Percentiles rank a stretch among this genome's conserved stretches.
Conservation (phyloP, 2,329 filamentous ascomycete genomes). For the Sphaerulina populicola region DNA sequence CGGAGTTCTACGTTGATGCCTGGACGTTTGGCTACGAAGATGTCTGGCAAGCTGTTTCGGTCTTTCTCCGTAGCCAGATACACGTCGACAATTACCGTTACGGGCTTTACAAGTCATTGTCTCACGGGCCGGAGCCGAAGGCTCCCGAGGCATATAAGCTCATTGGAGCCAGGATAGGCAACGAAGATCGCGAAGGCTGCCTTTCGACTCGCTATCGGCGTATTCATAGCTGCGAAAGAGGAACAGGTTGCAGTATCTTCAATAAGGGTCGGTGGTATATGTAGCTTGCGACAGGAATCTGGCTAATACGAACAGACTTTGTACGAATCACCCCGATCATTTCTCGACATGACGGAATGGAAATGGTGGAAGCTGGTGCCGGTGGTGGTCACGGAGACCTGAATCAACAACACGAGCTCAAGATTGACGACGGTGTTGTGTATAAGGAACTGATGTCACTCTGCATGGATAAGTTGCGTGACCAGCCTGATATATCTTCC, state of each 20-base stretch:
- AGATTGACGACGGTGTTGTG: conserved; percentile 45
- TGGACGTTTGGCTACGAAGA: conserved; percentile 95
- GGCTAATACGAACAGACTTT: conserved; percentile 38
- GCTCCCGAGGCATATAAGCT: conserved; percentile 58
- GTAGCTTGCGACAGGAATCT: neutral
- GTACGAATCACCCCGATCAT: conserved; percentile 76
- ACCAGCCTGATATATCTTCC: conserved; percentile 30
- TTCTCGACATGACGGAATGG: conserved; percentile 49
- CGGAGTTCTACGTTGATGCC: conserved; percentile 72
- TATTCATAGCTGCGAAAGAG: conserved; percentile 80
- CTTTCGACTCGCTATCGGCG: conserved; percentile 56
- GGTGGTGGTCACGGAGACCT: conserved; percentile 74
- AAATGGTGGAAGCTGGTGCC: conserved; percentile 61
- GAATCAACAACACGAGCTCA: conserved; percentile 58
- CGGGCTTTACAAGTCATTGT: conserved; percentile 57
- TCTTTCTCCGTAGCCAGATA: conserved; percentile 59
- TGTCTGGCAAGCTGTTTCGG: conserved; percentile 75
- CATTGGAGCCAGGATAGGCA: conserved; percentile 66
- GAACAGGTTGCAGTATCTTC: conserved; percentile 52
- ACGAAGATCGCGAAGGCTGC: conserved; percentile 60
- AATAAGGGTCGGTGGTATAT: conserved; percentile 22
- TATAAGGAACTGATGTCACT: conserved; percentile 48
- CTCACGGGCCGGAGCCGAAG: conserved; percentile 35
- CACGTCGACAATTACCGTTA: conserved; percentile 79
- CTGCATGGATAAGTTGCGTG: conserved; percentile 37